phyloP scores from a whole-genome alignment of 2,329 filamentous ascomycete genomes.

The Lachnellula cervina region DNA sequence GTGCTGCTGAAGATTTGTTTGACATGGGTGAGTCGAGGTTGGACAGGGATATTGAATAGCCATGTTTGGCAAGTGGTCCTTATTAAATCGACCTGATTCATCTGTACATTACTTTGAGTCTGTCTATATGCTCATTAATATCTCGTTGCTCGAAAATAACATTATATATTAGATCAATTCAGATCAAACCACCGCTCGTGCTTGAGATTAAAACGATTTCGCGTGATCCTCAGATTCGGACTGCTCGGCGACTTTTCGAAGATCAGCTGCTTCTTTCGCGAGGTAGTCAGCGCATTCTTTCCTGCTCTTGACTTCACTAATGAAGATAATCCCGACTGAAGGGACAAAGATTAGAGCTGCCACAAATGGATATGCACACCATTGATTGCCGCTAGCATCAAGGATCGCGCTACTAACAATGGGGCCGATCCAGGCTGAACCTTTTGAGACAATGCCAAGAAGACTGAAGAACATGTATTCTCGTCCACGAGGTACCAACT shows the following conservation, averaged over 20 bases:
- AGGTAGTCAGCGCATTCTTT: conserved; percentile 29
- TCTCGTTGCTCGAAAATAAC: background rate
- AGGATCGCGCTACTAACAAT: conserved; percentile 30
- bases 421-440: conserved; percentile 30
- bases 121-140: too few relatives aligned
- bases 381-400: conserved; percentile 27
- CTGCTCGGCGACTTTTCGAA: conserved; percentile 18
- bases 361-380: conserved; percentile 27
- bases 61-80: too few relatives aligned
- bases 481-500: conserved; percentile 27
- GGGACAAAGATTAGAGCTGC: conserved; percentile 28
- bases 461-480: conserved; percentile 32
- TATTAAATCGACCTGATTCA: too few relatives aligned
- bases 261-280: conserved; percentile 19
- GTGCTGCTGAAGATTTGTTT: too few relatives aligned
- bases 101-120: too few relatives aligned
- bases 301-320: conserved; percentile 27
- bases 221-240: background rate
- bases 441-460: conserved; percentile 30
- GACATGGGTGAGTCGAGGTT: too few relatives aligned
- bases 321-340: conserved; percentile 29
- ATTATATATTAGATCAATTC: background rate
- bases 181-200: background rate
- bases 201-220: background rate
- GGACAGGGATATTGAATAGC: too few relatives aligned